phyloP scores from a whole-genome alignment of 805 yeast genomes.

The Schwanniomyces pseudopolymorphus region DNA sequence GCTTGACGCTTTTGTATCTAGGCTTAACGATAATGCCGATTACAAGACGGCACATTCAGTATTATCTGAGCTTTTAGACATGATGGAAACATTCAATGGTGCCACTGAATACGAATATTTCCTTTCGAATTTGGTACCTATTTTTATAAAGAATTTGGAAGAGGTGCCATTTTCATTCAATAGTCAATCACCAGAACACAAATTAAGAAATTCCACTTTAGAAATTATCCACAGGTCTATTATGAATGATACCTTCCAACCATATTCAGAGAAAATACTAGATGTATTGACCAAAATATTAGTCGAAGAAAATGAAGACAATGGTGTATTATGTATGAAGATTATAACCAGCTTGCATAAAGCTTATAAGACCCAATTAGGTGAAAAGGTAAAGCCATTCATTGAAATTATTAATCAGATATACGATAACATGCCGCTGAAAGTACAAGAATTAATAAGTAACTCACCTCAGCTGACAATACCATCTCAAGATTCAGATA shows the following conservation, averaged over 20 bases:
- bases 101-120: conserved; percentile 81
- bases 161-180: conserved; percentile 72
- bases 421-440: conserved; percentile 74
- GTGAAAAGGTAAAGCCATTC: conserved; percentile 75
- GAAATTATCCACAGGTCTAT: conserved; percentile 81
- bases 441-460: conserved; percentile 67
- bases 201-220: conserved; percentile 70
- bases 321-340: conserved; percentile 89
- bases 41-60: conserved; percentile 62
- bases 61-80: conserved; percentile 80
- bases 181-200: conserved; percentile 68
- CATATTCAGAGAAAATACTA: conserved; percentile 61
- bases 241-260: conserved; percentile 77
- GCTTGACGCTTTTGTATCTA: conserved; percentile 65
- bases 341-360: conserved; percentile 83
- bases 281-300: conserved; percentile 59
- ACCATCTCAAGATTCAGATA: conserved; percentile 3
- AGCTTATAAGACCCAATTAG: conserved; percentile 66
- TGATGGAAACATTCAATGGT: conserved; percentile 79
- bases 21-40: conserved; percentile 59
- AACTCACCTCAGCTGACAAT: conserved; percentile 2
- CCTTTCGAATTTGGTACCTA: conserved; percentile 66
- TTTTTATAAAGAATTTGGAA: conserved; percentile 60
- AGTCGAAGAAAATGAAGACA: conserved; percentile 86
- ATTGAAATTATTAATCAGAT: conserved; percentile 72